A percentile compares a stretch with the other conserved stretches of the same genome.
phyloP scores from a whole-genome alignment of 2,329 filamentous ascomycete genomes.

The Aspergillus piperis region DNA sequence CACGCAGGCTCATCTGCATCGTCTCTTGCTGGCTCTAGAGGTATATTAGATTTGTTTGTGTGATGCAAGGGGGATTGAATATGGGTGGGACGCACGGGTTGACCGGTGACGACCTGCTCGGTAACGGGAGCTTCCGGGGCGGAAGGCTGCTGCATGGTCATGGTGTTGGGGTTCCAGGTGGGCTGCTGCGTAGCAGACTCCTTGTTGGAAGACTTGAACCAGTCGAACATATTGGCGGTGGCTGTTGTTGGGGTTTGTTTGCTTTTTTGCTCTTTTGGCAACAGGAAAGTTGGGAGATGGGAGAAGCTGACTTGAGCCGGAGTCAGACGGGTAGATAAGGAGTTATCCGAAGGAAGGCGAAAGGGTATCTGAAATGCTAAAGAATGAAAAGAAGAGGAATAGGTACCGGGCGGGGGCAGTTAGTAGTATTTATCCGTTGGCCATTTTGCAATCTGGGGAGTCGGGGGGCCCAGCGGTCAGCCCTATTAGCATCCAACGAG shows the following conservation, averaged over 20 bases:
- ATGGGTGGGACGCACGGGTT: slow-evolving; percentile 20
- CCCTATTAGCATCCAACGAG: background rate
- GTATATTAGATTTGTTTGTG: background rate
- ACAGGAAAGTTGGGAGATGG: background rate
- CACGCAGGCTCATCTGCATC: slow-evolving; percentile 25
- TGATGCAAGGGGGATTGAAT: background rate
- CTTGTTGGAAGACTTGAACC: slow-evolving; percentile 26
- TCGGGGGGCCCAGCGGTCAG: background rate
- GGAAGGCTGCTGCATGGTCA: slow-evolving; percentile 26
- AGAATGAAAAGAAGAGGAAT: background rate
- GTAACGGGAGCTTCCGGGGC: slow-evolving; percentile 21
- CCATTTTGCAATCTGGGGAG: background rate
- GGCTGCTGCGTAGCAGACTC: slow-evolving; percentile 14
- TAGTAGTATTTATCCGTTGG: background rate
- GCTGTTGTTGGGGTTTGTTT: background rate
- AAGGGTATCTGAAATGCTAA: background rate
- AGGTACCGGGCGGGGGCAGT: background rate
- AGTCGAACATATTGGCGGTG: slow-evolving; percentile 19
- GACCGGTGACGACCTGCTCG: slow-evolving; percentile 21
- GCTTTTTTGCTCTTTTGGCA: too few species aligned
- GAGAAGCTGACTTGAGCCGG: background rate
- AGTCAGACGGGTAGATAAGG: background rate
- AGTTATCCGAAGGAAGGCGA: too few species aligned
- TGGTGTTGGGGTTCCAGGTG: slow-evolving; percentile 25
- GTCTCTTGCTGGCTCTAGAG: slow-evolving; percentile 11